phyloP scores from a whole-genome alignment of 768 basidiomycete genomes.

The Agaricus sinodeliciosus region DNA sequence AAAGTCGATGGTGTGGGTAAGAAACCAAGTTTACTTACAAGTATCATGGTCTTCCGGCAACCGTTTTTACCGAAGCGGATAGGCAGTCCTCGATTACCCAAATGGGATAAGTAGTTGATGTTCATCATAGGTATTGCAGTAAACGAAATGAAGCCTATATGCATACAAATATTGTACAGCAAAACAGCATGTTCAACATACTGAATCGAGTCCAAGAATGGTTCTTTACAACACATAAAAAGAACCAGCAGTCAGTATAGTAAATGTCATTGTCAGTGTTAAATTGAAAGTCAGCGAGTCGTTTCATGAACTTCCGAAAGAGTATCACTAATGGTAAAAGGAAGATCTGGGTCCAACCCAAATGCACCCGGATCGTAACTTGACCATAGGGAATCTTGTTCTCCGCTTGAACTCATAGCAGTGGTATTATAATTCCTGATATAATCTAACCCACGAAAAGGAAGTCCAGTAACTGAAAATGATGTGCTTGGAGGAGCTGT shows the following conservation, averaged over 20 bases:
- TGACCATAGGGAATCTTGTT: conserved; percentile 49
- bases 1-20: background rate
- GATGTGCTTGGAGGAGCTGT: conserved; percentile 55
- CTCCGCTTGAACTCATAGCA: conserved; percentile 34
- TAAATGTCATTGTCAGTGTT: background rate
- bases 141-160: background rate
- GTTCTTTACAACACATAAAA: background rate
- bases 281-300: conserved; percentile 18
- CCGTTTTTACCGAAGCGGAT: background rate
- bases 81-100: background rate
- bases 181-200: conserved; percentile 1
- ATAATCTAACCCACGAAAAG: conserved; percentile 79
- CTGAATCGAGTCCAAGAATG: conserved; percentile 5
- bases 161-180: conserved; percentile 6
- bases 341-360: conserved; percentile 70
- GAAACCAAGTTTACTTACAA: background rate
- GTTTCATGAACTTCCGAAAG: conserved; percentile 29
- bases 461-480: conserved; percentile 69
- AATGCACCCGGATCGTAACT: conserved; percentile 71
- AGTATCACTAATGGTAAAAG: conserved; percentile 53
- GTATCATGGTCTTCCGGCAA: background rate
- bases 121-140: background rate
- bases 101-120: background rate
- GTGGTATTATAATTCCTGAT: conserved; percentile 66
- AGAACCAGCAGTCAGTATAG: background rate